Percentiles rank a stretch among this genome's conserved stretches.
Evolutionary conservation across 495 filamentous ascomycete genomes (phyloP).

Genomic region (Xylaria bambusicola): DNA sequence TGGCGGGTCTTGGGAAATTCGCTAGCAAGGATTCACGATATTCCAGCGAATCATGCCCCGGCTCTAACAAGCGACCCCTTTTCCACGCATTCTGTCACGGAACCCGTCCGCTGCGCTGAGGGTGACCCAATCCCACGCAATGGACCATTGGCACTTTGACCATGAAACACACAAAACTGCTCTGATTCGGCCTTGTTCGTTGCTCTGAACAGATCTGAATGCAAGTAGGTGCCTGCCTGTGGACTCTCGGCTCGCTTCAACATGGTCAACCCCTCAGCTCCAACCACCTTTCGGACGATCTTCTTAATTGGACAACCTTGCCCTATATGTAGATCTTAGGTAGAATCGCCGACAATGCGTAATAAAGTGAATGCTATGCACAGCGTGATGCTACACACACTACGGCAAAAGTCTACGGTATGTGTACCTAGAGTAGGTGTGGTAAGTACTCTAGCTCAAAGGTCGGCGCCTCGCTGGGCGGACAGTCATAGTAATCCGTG

Average conservation of each 20-base stretch:
- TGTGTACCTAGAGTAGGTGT: too few relatives aligned
- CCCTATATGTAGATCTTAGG: not conserved
- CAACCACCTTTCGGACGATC: not conserved
- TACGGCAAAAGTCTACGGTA: too few relatives aligned
- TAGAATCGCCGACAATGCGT: not conserved
- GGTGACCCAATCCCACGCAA: too few relatives aligned
- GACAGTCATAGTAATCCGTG: slow-evolving; percentile 10
- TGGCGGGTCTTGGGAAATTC: not conserved
- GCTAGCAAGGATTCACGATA: not conserved
- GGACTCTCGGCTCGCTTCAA: not conserved
- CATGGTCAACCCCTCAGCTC: not conserved
- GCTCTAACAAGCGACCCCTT: slow-evolving; percentile 12
- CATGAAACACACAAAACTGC: not conserved
- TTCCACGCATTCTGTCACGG: slow-evolving; percentile 11
- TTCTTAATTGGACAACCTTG: not conserved
- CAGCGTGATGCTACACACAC: too few relatives aligned
- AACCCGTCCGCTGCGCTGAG: not conserved
- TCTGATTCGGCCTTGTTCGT: too few relatives aligned
- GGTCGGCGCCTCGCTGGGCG: too few relatives aligned
- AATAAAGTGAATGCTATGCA: not conserved
- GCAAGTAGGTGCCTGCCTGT: not conserved
- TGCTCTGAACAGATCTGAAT: too few relatives aligned
- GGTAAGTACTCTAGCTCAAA: too few relatives aligned
- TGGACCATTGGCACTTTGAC: too few relatives aligned
- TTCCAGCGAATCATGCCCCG: slow-evolving; percentile 6